These are phyloP conservation scores for Sugiyamaella smithiae DNA, from an alignment of 805 yeast species.

Conservation along the genomic window DNA sequence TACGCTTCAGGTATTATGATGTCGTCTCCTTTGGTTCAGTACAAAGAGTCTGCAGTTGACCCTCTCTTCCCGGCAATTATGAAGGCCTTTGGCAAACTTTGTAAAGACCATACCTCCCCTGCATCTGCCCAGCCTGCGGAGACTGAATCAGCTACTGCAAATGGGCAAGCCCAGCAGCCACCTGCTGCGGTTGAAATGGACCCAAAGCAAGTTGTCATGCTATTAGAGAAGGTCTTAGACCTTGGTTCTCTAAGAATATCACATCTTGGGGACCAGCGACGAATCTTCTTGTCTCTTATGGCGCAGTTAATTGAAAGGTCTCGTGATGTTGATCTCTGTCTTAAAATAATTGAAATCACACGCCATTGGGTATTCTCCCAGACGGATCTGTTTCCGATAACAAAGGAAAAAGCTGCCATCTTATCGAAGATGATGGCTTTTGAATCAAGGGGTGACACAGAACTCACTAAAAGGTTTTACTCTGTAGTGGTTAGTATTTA, in stretches of 20 bases:
- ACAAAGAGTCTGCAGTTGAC: constrained; percentile 71
- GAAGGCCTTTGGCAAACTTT: constrained; percentile 84
- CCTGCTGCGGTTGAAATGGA: constrained; percentile 53
- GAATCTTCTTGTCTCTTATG: constrained; percentile 78
- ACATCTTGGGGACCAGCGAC: constrained; percentile 86
- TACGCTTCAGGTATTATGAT: constrained; percentile 77
- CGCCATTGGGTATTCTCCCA: constrained; percentile 87
- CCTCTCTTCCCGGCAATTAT: constrained; percentile 71
- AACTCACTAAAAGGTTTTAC: constrained; percentile 73
- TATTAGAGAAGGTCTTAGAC: constrained; percentile 72
- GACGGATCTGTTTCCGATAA: constrained; percentile 84
- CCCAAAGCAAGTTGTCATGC: constrained; percentile 71
- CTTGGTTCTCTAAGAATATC: constrained; percentile 79
- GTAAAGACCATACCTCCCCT: constrained; percentile 70
- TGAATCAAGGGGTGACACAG: constrained; percentile 82
- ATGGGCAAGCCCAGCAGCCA: constrained; percentile 12
- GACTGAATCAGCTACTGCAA: constrained; percentile 23
- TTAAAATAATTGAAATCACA: constrained; percentile 72
- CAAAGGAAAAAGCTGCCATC: constrained; percentile 93
- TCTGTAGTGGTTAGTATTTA: constrained; percentile 85
- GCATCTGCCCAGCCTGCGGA: constrained; percentile 19
- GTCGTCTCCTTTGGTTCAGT: constrained; percentile 67
- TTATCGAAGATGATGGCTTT: constrained; percentile 90
- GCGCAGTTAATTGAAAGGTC: constrained; percentile 92
- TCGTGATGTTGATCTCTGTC: constrained; percentile 67